phyloP scores from a whole-genome alignment of 2,329 filamentous ascomycete genomes.

The Lojkania enalia region DNA sequence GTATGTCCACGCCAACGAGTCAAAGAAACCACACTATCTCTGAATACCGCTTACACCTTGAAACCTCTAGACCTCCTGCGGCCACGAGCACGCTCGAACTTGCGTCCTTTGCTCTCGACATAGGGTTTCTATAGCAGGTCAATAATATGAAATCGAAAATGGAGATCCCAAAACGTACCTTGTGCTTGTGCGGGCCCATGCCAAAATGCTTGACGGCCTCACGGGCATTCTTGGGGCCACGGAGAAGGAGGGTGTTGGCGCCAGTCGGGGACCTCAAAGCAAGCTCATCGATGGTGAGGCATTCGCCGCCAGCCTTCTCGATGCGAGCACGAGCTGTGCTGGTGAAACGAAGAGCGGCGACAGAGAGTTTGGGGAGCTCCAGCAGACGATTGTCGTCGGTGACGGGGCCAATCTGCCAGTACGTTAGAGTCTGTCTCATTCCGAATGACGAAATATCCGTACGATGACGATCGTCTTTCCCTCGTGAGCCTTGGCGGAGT shows the following conservation, averaged over 20 bases:
- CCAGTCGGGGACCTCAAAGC: conserved; percentile 93
- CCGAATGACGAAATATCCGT: conserved; percentile 15
- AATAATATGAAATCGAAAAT: conserved; percentile 5
- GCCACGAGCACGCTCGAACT: conserved; percentile 99
- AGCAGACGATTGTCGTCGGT: conserved; percentile 88
- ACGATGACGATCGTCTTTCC: conserved; percentile 86
- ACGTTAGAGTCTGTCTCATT: conserved; percentile 17
- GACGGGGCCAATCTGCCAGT: conserved; percentile 71
- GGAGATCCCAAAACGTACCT: conserved; percentile 69
- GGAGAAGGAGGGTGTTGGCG: conserved; percentile 94
- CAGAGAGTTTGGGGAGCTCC: conserved; percentile 83
- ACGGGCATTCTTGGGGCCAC: conserved; percentile 96
- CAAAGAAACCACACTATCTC: conserved; percentile 40
- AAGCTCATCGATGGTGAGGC: conserved; percentile 94
- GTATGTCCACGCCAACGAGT: conserved; percentile 44
- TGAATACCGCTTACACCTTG: conserved; percentile 81
- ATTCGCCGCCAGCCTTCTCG: conserved; percentile 89
- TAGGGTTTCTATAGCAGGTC: conserved; percentile 86
- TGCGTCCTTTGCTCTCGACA: conserved; percentile 97
- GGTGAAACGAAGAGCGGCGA: conserved; percentile 96
- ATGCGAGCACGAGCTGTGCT: conserved; percentile 94
- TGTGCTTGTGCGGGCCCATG: conserved; percentile 96
- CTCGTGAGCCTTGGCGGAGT: conserved; percentile 59
- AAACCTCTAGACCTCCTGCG: conserved; percentile 98
- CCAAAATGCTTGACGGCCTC: conserved; percentile 99